Evolutionary conservation across 345 rosid species (phyloP).

Genomic region (Salix exigua): DNA sequence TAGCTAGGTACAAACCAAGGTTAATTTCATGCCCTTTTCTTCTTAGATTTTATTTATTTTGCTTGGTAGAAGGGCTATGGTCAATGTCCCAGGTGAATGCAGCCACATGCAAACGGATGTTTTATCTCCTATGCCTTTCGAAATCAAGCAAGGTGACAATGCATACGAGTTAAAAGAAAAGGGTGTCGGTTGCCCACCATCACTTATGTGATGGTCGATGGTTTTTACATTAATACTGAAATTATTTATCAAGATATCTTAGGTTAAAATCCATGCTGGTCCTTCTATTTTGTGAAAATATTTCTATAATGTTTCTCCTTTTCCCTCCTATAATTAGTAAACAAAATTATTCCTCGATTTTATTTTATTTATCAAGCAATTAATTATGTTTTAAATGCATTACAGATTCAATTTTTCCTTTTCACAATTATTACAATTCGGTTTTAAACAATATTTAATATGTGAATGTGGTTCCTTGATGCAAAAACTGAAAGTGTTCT

Average conservation of each 20-base stretch:
- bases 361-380: no score
- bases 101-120: conserved; percentile 11
- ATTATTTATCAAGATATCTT: background rate
- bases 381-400: no score
- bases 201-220: background rate
- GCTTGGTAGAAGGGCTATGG: background rate
- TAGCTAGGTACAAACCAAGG: no score
- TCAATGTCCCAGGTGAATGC: background rate
- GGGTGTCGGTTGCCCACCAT: background rate
- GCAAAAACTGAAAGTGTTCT: no score
- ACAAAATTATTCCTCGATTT: no score
- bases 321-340: no score
- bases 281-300: background rate
- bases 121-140: background rate
- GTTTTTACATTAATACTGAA: background rate
- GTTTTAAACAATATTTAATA: no score
- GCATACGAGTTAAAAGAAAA: background rate
- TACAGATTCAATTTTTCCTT: no score
- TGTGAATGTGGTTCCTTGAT: no score
- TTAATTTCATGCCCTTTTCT: background rate
- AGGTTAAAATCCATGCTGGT: background rate
- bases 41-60: background rate
- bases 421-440: no score
- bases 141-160: conserved; percentile 3
- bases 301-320: no score